A percentile compares a stretch with the other conserved stretches of the same genome.
Conservation (phyloP, 1,284 basidiomycete species). For the Ganoderma multipileum region DNA sequence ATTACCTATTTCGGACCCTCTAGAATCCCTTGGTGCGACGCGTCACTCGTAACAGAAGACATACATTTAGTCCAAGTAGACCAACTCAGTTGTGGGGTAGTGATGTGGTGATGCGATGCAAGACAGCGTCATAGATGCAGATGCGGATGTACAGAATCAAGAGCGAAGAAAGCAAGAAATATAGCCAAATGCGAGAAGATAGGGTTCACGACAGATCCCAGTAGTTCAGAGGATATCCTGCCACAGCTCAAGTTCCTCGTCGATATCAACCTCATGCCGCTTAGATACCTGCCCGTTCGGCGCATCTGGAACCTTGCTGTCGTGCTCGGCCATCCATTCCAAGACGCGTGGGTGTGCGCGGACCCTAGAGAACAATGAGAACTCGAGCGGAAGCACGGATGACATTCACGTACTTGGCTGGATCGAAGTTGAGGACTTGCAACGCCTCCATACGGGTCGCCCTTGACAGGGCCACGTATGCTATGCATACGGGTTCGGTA, state of each 20-base stretch:
- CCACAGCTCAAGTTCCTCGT: conserved; percentile 28
- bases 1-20: neutral
- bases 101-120: neutral
- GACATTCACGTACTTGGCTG: conserved; percentile 49
- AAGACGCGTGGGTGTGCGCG: conserved; percentile 43
- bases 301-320: conserved; percentile 16
- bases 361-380: conserved; percentile 30
- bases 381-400: conserved; percentile 34
- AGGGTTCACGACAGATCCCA: neutral
- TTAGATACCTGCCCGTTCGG: neutral
- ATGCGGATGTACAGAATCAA: neutral
- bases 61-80: neutral
- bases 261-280: conserved; percentile 9
- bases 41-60: neutral
- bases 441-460: conserved; percentile 70
- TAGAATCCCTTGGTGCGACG: neutral
- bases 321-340: conserved; percentile 31
- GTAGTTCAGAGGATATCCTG: conserved; percentile 8
- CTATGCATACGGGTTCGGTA: conserved; percentile 39
- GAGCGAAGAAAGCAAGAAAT: neutral
- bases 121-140: neutral
- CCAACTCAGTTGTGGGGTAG: neutral
- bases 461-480: conserved; percentile 74
- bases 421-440: conserved; percentile 66
- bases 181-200: neutral